Evolutionary conservation across 257 asterid genomes (phyloP), one percentile per base, ranked within the genome.

Genomic region (Asclepias syriaca): DNA sequence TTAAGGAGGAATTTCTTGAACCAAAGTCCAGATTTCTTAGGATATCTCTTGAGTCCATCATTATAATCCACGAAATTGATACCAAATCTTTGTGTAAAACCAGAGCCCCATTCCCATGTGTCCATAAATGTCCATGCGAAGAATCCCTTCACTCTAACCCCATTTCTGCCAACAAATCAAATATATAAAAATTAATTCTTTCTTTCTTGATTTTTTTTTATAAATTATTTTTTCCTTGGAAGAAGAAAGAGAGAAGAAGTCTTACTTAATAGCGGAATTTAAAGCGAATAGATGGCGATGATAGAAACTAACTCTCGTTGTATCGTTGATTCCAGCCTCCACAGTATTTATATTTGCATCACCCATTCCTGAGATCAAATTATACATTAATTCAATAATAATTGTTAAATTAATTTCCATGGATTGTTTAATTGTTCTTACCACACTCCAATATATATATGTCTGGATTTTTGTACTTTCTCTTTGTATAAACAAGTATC

Each of bases 91-190:
- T 57, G 6, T 5, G 76, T 66, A 73, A 69, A 80, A 19, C 89
- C 89, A 2, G 56, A 60, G 3, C 0, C 32, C 86, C 86, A 82
- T 74, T 84, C 89, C 34, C 69, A 84, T 22, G 77, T 79, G 77
- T 82, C 87, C 39, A 85, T 66, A 63, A 81, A 77, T 32, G 89
- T 40, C 86, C 86, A 84, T 8, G 68, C 77, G 48, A 84, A 86
- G 78, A 76, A 84, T 6, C 87, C 91, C 64, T 79, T 70, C 5
- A 84, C 81, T 8, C 22, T 61, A 11, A 76, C 75, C 2, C 75
- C 67, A 61, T 37, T 27, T 40, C 75, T 76, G 58, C 18, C 18
- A 48, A n/a, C 13, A 48, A 48, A 11, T 39, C 40, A 39, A 45
- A 57, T 7, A 1, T 57, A 9, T 13, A 19, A 24, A 24, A 24